These are phyloP conservation scores for Clavariopsis aquatica DNA, from an alignment of 495 filamentous ascomycete genomes.

Conservation along the genomic window DNA sequence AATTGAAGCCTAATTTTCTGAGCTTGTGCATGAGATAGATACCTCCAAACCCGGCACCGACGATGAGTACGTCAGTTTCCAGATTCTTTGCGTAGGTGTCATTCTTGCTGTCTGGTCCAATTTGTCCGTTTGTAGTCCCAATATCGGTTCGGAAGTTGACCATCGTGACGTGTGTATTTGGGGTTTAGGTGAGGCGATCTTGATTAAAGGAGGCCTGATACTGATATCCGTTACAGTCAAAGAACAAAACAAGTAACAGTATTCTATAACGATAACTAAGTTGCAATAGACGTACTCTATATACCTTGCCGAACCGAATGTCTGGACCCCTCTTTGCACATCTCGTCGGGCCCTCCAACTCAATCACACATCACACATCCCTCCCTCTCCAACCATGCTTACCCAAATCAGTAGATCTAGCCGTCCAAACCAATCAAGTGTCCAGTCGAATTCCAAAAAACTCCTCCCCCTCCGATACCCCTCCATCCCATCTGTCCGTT, in stretches of 20 bases:
- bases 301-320: neutral
- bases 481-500: too few relatives aligned
- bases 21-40: conserved; percentile 50
- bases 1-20: conserved; percentile 48
- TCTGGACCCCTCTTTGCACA: neutral
- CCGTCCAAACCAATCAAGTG: too few relatives aligned
- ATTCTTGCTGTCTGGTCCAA: neutral
- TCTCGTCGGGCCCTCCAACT: neutral
- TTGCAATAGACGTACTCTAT: neutral
- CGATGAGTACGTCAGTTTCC: conserved; percentile 51
- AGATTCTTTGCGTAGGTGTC: conserved; percentile 37
- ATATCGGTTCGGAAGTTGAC: conserved; percentile 39
- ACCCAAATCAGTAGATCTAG: too few relatives aligned
- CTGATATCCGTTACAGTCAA: neutral
- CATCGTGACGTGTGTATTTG: conserved; percentile 10
- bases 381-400: neutral
- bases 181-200: neutral
- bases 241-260: neutral
- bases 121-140: conserved; percentile 20
- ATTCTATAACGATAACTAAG: neutral
- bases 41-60: conserved; percentile 57
- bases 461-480: too few relatives aligned
- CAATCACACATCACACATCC: neutral
- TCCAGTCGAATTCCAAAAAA: too few relatives aligned
- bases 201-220: neutral